A percentile compares a stretch with the other conserved stretches of the same genome.
Evolutionary conservation across 2,329 filamentous ascomycete genomes (phyloP).

Genomic region (Fusarium sulawesiense): DNA sequence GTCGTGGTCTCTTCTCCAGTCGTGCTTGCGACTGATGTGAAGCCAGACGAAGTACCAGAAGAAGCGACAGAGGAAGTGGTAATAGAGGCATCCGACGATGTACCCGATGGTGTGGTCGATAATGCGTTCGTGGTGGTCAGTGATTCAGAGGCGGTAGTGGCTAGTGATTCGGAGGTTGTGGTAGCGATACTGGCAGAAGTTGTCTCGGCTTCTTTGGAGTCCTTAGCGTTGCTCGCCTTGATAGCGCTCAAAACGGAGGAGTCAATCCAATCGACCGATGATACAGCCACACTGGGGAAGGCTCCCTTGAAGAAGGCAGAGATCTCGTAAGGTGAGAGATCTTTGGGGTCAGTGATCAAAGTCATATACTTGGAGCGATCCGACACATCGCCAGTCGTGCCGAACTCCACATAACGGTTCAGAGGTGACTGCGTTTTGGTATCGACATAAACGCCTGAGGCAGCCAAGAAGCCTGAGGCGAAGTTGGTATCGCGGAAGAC

Average conservation of each 20-base stretch:
- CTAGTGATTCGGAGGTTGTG: neutral
- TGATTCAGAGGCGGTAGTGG: too few relatives aligned
- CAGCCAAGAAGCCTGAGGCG: conserved; percentile 51
- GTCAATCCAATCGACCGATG: conserved; percentile 38
- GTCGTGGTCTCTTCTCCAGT: too few relatives aligned
- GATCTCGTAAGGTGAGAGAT: conserved; percentile 46
- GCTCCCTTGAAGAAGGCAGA: conserved; percentile 25
- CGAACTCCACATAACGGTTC: conserved; percentile 56
- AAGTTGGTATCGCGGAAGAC: conserved; percentile 56
- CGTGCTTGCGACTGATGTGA: too few relatives aligned
- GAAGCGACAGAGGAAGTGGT: too few relatives aligned
- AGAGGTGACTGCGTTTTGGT: conserved; percentile 47
- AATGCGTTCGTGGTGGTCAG: too few relatives aligned
- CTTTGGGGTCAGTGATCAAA: conserved; percentile 47
- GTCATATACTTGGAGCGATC: conserved; percentile 51
- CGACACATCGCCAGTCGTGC: conserved; percentile 51
- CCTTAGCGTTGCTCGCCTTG: conserved; percentile 33
- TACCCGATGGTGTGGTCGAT: too few relatives aligned
- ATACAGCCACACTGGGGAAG: conserved; percentile 24
- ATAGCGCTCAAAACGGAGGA: conserved; percentile 33
- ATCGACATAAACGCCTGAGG: conserved; percentile 49
- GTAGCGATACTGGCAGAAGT: neutral
- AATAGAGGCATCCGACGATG: too few relatives aligned
- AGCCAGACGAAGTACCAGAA: too few relatives aligned
- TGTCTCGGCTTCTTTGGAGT: conserved; percentile 11